phyloP scores from a whole-genome alignment of 176 grass and related monocot genomes.

The Neostapfia colusana region DNA sequence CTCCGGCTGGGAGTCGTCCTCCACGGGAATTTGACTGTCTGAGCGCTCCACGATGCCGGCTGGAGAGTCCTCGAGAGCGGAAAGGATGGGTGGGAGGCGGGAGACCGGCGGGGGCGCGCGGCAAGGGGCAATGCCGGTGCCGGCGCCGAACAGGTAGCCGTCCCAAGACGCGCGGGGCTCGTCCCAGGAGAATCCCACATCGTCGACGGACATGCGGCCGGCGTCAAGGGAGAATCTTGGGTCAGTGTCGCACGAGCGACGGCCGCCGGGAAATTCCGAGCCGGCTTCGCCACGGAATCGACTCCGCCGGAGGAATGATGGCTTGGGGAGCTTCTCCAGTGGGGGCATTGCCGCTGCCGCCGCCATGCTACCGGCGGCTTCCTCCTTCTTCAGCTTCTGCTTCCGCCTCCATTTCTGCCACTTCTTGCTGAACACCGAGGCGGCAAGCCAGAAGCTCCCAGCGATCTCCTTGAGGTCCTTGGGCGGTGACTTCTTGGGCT shows the following conservation, averaged over 20 bases:
- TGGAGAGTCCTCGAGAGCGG: slow-evolving; percentile 74
- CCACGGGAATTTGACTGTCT: slow-evolving; percentile 82
- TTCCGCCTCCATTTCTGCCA: slow-evolving; percentile 91
- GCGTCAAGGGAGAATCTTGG: slow-evolving; percentile 88
- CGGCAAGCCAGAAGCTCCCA: slow-evolving; percentile 93
- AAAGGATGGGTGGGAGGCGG: slow-evolving; percentile 84
- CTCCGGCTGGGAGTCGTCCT: slow-evolving; percentile 54
- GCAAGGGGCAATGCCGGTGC: slow-evolving; percentile 9
- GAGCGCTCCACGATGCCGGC: slow-evolving; percentile 64
- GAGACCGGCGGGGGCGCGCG: slow-evolving; percentile 36
- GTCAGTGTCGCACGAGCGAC: slow-evolving; percentile 93
- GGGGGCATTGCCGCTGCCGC: slow-evolving; percentile 46
- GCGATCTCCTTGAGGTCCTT: slow-evolving; percentile 96
- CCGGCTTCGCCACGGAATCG: slow-evolving; percentile 35
- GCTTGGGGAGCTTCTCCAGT: slow-evolving; percentile 42
- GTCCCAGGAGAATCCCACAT: slow-evolving; percentile 70
- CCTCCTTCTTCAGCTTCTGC: slow-evolving; percentile 94
- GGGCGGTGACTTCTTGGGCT: slow-evolving; percentile 47
- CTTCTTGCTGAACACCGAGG: slow-evolving; percentile 98
- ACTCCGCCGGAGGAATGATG: slow-evolving; percentile 46
- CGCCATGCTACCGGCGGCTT: slow-evolving; percentile 46
- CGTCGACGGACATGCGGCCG: slow-evolving; percentile 85
- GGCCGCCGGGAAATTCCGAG: slow-evolving; percentile 50
- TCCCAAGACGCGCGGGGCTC: slow-evolving; percentile 98
- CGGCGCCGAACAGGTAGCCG: slow-evolving; percentile 76